Evolutionary conservation across 345 rosid genomes (phyloP), one percentile per base, ranked within the genome.

Genomic region (Eucalyptus urophylla): DNA sequence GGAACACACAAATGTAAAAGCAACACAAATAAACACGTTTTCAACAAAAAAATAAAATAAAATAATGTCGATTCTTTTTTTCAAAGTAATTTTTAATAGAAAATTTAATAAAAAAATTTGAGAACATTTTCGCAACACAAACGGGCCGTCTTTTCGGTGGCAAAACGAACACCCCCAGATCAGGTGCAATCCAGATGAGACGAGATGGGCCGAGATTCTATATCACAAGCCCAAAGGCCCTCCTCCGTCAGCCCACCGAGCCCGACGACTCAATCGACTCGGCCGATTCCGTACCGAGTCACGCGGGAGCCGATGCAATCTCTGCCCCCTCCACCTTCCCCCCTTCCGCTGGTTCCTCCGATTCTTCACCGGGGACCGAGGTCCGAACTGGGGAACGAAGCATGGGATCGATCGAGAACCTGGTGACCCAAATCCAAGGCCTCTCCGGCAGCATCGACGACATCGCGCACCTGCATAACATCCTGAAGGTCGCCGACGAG

Each of bases 351-450:
- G 31, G 14, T 29, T 62, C 51, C 69, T 69, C 31, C 50, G 87
- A 76, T 37, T 33, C 44, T 33, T 69, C 24, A 5, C 76, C 81
- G 21, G 86, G 25, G 15, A 51, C 37, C 5, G 90, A 50, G 67
- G 62, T 40, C 60, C 58, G 80, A 86, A n/a, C 44, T 43, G 58
- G 25, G 25, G 90, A 49, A 49, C 60, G 69, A 88, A 81, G 86
- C 54, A 92, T 93, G 96, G 93, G 87, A 56, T 85, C 94, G 40
- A 87, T 94, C 87, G 96, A 95, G 87, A 54, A 89, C 80, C 86
- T 95, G 87, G 93, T 95, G 60, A 87, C 95, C 37, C 97, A 96
- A 92, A 94, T 96, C 88, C 97, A 94, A 87, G 98, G 94, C 69
- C 89, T 95, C 49, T 94, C 97, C 24, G 89, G 92, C 88, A 92